A percentile compares a stretch with the other conserved stretches of the same genome.
Conservation (phyloP, 2,329 filamentous ascomycete genomes). For the Lecanosticta acicola region DNA sequence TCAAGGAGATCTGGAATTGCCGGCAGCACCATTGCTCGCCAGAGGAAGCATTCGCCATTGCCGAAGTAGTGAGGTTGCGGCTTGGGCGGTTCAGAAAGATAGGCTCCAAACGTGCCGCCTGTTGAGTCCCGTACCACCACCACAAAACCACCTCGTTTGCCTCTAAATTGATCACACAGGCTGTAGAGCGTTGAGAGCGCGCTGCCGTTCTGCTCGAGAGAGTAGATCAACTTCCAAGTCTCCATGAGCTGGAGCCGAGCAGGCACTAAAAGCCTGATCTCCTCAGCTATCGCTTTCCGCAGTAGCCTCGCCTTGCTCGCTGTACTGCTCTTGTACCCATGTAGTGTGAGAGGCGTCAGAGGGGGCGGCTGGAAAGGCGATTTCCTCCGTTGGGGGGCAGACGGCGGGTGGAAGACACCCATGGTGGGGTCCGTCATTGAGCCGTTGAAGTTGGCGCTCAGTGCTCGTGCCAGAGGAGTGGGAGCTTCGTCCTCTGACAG, state of each 20-base stretch:
- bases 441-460: constrained; percentile 37
- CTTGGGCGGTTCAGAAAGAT: constrained; percentile 82
- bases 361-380: constrained; percentile 85
- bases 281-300: constrained; percentile 71
- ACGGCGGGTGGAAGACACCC: constrained; percentile 54
- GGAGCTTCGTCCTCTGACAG: constrained; percentile 42
- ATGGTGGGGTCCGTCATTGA: constrained; percentile 29
- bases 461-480: constrained; percentile 32
- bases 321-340: constrained; percentile 60
- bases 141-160: constrained; percentile 75
- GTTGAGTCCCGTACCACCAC: constrained; percentile 75
- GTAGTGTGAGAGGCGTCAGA: constrained; percentile 70
- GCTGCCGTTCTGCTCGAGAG: constrained; percentile 84
- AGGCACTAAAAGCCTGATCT: constrained; percentile 84
- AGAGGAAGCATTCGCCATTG: constrained; percentile 92
- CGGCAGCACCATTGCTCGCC: constrained; percentile 66
- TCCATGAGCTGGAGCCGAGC: constrained; percentile 81
- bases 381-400: constrained; percentile 51
- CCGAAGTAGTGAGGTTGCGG: constrained; percentile 83
- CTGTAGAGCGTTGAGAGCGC: constrained; percentile 82
- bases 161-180: constrained; percentile 62
- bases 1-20: constrained; percentile 48
- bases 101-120: constrained; percentile 82
- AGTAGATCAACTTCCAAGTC: constrained; percentile 81
- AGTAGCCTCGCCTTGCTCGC: constrained; percentile 60